These are phyloP conservation scores for Naganishia vishniacii DNA, from an alignment of 768 basidiomycete species.

Conservation along the genomic window DNA sequence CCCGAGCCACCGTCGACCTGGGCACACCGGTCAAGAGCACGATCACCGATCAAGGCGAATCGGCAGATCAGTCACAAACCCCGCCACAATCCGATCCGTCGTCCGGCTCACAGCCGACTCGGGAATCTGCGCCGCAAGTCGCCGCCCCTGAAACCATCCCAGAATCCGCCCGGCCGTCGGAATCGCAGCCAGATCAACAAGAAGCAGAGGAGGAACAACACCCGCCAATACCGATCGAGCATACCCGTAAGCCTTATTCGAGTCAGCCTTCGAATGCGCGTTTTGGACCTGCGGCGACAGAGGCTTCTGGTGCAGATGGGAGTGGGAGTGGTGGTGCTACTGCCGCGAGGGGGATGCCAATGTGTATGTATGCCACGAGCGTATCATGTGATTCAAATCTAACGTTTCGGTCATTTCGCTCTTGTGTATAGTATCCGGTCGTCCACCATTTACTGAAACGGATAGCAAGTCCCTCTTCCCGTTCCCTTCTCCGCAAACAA, in stretches of 20 bases:
- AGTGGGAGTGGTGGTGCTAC: not conserved
- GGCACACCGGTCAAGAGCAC: too few relatives aligned
- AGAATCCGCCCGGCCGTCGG: not conserved
- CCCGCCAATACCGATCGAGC: constrained; percentile 1
- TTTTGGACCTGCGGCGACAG: not conserved
- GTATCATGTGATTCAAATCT: too few relatives aligned
- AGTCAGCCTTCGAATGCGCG: not conserved
- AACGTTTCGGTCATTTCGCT: too few relatives aligned
- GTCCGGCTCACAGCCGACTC: too few relatives aligned
- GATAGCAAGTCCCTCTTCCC: constrained; percentile 1
- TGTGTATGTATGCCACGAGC: too few relatives aligned
- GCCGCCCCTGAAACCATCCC: not conserved
- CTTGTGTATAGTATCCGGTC: constrained; percentile 2
- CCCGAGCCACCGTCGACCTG: too few relatives aligned
- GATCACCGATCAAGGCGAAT: too few relatives aligned
- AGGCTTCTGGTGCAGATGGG: not conserved
- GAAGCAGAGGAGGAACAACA: not conserved
- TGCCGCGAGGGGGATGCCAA: constrained; percentile 18
- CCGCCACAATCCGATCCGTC: too few relatives aligned
- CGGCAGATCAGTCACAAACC: too few relatives aligned
- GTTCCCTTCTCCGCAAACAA: not conserved
- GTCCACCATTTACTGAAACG: constrained; percentile 1
- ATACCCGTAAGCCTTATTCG: constrained; percentile 2
- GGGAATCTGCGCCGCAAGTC: too few relatives aligned
- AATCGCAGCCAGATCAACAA: not conserved